A percentile compares a stretch with the other conserved stretches of the same genome.
These are phyloP conservation scores for Aspergillus steynii DNA, from an alignment of 495 filamentous ascomycete genomes.

Conservation along the genomic window DNA sequence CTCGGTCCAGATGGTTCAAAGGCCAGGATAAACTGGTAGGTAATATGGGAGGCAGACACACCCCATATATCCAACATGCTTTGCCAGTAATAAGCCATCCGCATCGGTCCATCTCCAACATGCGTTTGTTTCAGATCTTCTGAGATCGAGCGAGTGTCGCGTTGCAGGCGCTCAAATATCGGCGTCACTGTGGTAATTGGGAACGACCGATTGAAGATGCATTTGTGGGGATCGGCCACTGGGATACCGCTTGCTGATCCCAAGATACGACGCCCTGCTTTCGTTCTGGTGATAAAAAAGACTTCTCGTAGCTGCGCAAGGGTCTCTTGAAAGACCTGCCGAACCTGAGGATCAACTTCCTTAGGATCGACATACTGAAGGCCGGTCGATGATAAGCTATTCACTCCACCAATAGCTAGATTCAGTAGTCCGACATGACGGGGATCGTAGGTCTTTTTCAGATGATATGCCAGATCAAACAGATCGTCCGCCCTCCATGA, in stretches of 20 bases:
- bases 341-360: background rate
- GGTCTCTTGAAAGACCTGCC: slow-evolving; percentile 2
- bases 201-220: background rate
- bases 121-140: slow-evolving; percentile 6
- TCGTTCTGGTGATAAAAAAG: slow-evolving; percentile 3
- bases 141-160: slow-evolving; percentile 1
- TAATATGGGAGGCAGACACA: background rate
- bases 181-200: background rate
- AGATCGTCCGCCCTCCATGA: background rate
- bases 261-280: slow-evolving; percentile 1
- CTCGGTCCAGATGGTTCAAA: background rate
- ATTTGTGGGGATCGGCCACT: background rate
- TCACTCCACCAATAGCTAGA: background rate
- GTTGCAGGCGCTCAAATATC: slow-evolving; percentile 4
- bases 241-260: background rate
- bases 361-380: background rate
- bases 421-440: background rate
- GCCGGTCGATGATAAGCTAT: background rate
- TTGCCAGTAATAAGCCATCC: background rate
- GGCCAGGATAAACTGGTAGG: background rate
- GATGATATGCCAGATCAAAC: background rate
- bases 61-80: background rate
- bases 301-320: slow-evolving; percentile 9
- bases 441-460: background rate
- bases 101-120: background rate